Percentiles rank a stretch among this genome's conserved stretches.
Evolutionary conservation across 805 yeast species (phyloP).

Genomic region (Wickerhamomyces chaumierensis): DNA sequence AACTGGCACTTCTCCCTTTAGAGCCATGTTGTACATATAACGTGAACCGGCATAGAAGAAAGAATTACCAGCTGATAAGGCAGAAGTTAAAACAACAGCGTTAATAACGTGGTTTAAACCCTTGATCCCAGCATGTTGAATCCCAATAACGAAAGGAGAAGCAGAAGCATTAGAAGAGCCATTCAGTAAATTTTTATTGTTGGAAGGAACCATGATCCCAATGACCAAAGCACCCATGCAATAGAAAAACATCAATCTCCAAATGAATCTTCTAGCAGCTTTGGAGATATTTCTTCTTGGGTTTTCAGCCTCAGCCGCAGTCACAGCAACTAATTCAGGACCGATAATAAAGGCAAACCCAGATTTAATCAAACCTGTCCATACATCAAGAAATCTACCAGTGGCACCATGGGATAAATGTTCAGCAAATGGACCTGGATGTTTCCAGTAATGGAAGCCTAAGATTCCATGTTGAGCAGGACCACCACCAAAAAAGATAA

Average conservation of each 20-base stretch:
- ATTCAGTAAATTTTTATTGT: conserved; percentile 38
- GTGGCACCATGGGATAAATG: conserved; percentile 39
- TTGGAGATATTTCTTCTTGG: conserved; percentile 53
- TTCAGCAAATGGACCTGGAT: conserved; percentile 45
- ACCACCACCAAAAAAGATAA: conserved; percentile 57
- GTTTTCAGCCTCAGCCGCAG: conserved; percentile 47
- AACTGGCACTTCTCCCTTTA: conserved; percentile 68
- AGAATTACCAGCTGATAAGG: conserved; percentile 74
- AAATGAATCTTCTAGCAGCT: conserved; percentile 42
- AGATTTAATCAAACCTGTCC: conserved; percentile 52
- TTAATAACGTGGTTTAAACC: conserved; percentile 70
- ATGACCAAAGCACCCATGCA: conserved; percentile 58
- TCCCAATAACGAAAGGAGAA: conserved; percentile 80
- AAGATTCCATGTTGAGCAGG: conserved; percentile 39
- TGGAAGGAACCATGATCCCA: conserved; percentile 54
- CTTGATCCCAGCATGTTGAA: conserved; percentile 49
- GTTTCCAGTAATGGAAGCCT: conserved; percentile 60
- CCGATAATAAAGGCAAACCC: conserved; percentile 58
- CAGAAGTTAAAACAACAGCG: conserved; percentile 67
- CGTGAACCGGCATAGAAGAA: conserved; percentile 72
- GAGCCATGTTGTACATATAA: conserved; percentile 59
- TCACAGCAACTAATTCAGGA: conserved; percentile 50
- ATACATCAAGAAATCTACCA: conserved; percentile 53
- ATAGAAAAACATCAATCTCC: conserved; percentile 50
- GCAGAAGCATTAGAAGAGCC: conserved; percentile 52